Conservation (phyloP, 225 moss, liverwort and hornwort species). For the Ulota crispa region DNA sequence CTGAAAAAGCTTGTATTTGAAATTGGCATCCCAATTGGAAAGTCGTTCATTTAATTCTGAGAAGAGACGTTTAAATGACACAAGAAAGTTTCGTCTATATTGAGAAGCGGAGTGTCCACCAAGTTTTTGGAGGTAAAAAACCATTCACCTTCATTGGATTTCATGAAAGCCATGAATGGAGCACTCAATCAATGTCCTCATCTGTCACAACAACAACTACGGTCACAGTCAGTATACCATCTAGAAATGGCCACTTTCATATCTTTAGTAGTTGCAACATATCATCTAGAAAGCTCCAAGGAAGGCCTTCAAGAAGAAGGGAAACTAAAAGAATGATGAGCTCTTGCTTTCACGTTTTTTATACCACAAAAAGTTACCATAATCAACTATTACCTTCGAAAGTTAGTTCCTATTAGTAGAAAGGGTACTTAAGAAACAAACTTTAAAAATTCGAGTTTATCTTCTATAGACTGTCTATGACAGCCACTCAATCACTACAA, state of each 20-base stretch:
- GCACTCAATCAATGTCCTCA: slow-evolving; percentile 28
- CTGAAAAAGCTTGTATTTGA: slow-evolving; percentile 23
- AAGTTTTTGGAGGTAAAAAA: background rate
- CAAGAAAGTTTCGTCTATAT: background rate
- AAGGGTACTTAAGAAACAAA: background rate
- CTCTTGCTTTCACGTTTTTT: background rate
- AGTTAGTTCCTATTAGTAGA: background rate
- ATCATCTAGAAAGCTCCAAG: background rate
- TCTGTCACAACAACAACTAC: slow-evolving; percentile 27
- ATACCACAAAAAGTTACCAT: background rate
- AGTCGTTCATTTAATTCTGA: slow-evolving; percentile 47
- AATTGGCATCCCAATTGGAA: slow-evolving; percentile 52
- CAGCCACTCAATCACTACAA: background rate
- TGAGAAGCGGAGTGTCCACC: background rate
- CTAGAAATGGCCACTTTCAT: background rate
- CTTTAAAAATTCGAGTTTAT: background rate
- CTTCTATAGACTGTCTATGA: background rate
- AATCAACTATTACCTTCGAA: background rate
- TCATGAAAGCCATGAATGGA: background rate
- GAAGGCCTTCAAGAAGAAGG: background rate
- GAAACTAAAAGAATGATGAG: background rate
- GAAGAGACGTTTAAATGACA: background rate
- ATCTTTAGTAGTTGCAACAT: background rate
- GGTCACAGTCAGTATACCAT: slow-evolving; percentile 8
- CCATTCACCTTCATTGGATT: background rate